Conservation (phyloP, 768 basidiomycete species). For the Arthromyces matolae region DNA sequence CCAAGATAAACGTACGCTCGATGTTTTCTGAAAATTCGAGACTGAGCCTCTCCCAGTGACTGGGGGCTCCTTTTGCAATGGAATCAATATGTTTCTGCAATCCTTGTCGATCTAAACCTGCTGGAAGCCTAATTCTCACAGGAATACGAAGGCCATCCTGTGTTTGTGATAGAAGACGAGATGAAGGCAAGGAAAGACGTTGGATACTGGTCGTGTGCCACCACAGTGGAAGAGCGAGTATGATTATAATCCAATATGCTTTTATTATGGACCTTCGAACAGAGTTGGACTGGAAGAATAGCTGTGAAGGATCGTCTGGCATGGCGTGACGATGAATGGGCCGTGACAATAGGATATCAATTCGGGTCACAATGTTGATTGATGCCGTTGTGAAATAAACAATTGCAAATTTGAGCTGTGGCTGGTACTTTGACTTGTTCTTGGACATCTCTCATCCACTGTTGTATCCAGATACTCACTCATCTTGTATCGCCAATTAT, state of each 20-base stretch:
- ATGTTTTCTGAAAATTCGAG: conserved; percentile 27
- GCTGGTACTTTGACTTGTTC: conserved; percentile 17
- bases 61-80: conserved; percentile 20
- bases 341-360: conserved; percentile 12
- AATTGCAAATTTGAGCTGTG: conserved; percentile 29
- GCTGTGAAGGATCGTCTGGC: conserved; percentile 42
- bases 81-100: conserved; percentile 24
- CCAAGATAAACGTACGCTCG: conserved; percentile 4
- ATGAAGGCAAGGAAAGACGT: conserved; percentile 66
- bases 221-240: conserved; percentile 87
- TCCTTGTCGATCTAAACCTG: conserved; percentile 10
- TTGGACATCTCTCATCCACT: conserved; percentile 1
- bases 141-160: conserved; percentile 44
- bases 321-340: conserved; percentile 3
- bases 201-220: conserved; percentile 91
- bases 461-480: too few species aligned
- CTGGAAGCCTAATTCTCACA: conserved; percentile 38
- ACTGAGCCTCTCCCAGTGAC: conserved; percentile 43
- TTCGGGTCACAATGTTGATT: conserved; percentile 11
- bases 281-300: conserved; percentile 48
- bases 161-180: conserved; percentile 52
- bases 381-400: conserved; percentile 24
- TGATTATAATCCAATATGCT: conserved; percentile 75
- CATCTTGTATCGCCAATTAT: too few species aligned
- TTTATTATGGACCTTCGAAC: conserved; percentile 59